These are phyloP conservation scores for Glycine soja DNA, from an alignment of 306 rosid genomes.

Conservation along the genomic window DNA sequence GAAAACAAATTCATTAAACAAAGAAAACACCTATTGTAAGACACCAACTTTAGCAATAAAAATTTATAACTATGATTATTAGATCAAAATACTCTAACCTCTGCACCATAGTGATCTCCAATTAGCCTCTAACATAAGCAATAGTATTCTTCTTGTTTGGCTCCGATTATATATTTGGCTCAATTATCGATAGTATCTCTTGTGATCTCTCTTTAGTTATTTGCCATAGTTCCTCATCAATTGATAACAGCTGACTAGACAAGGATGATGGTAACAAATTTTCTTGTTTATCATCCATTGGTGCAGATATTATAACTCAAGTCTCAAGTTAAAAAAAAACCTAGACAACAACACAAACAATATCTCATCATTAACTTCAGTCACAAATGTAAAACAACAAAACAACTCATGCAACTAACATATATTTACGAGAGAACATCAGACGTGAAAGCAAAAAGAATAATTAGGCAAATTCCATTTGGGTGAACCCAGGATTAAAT, in stretches of 20 bases:
- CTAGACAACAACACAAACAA: constrained; percentile 47
- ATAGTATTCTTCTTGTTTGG: constrained; percentile 55
- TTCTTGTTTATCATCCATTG: constrained; percentile 31
- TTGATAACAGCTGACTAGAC: constrained; percentile 33
- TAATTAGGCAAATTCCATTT: constrained; percentile 6
- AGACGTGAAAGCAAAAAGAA: constrained; percentile 26
- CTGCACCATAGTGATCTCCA: constrained; percentile 55
- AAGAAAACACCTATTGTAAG: too few relatives aligned
- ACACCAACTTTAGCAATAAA: too few relatives aligned
- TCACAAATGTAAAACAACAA: constrained; percentile 25
- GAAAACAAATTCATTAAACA: too few relatives aligned
- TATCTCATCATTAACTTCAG: constrained; percentile 35
- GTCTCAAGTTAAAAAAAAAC: constrained; percentile 42
- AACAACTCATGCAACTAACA: constrained; percentile 2
- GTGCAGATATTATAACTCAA: constrained; percentile 40
- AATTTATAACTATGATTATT: constrained; percentile 11
- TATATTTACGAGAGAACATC: neutral
- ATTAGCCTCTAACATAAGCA: constrained; percentile 55
- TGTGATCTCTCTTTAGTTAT: constrained; percentile 64
- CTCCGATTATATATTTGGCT: constrained; percentile 74
- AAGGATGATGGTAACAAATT: constrained; percentile 2
- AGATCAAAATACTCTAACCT: constrained; percentile 56
- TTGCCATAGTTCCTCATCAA: constrained; percentile 70
- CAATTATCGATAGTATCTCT: constrained; percentile 62
- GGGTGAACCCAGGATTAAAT: constrained; percentile 30